Base-by-base conservation (phyloP, 768 basidiomycete species). In the Boletellus ananiceps region DNA sequence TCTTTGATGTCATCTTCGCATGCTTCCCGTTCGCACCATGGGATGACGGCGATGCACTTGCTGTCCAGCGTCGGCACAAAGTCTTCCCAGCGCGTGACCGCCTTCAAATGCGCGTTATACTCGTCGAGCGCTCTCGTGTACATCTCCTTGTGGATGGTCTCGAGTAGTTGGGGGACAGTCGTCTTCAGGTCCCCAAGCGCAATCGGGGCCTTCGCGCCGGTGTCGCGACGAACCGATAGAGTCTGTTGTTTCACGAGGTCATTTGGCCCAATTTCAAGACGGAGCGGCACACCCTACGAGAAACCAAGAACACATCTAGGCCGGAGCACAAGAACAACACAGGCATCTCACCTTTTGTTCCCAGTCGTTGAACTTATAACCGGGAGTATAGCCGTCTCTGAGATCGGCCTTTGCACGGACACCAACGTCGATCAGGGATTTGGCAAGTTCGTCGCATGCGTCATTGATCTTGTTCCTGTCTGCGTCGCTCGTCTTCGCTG, bases 1-100 rank as follows among this genome's bases (percentile, higher is more conserved):
- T 98, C 93, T 75, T 99, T 98, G 77, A 99, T 97, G 60, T 93
- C 90, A 65, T 99, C 95, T 69, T 99, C 96, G 63, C 96, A 99
- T 13, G 76, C 78, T 64, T 89, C 90, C 16, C 74, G 78, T 69
- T 98, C 93, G 69, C 96, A 98, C 96, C 96, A 99, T 4, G 96
- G 96, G 51, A 98, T 81, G 47, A 87, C 87, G 18, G 86, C 83
- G 33, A 93, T 76, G 63, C 84, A 83, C 74, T 96, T 97, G 65
- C 75, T 74, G 68, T 99, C 95, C 37, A 99, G 74, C 8, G 86
- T 78, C 4, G 94, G 92, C 14, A 99, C 94, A 47, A 98, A 75
- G 50, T 97, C 86, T 40, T 94, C 87, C 95, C 95, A 99, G 35
- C 83, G 76, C 8, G 80, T 87, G 40, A 96, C 77, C 57, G 78